Evolutionary conservation across 2,329 filamentous ascomycete genomes (phyloP).

Genomic region (Neonectria magnoliae): DNA sequence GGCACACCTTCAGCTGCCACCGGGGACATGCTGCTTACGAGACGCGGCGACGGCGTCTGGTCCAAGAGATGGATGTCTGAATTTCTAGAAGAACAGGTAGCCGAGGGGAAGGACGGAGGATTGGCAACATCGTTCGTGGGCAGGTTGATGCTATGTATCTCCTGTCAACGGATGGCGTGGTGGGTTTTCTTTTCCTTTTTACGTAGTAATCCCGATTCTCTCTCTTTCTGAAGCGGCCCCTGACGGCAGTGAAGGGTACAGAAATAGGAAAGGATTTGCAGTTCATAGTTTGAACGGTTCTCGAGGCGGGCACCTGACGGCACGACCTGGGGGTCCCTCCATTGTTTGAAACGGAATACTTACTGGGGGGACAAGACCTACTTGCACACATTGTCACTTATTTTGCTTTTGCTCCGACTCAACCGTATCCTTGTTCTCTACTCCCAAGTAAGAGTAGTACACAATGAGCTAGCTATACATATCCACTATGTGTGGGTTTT

Average conservation of each 20-base stretch:
- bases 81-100: background rate
- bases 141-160: background rate
- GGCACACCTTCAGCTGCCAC: constrained; percentile 30
- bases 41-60: background rate
- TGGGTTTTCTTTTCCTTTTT: background rate
- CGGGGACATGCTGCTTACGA: constrained; percentile 16
- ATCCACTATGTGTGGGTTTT: background rate
- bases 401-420: background rate
- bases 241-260: background rate
- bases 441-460: background rate
- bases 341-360: background rate
- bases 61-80: background rate
- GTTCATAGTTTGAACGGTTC: background rate
- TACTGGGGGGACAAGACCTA: background rate
- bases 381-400: background rate
- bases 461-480: background rate
- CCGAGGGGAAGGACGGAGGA: background rate
- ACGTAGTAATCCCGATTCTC: background rate
- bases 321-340: background rate
- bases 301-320: background rate
- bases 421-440: background rate
- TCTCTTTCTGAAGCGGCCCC: background rate
- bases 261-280: background rate
- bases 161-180: background rate
- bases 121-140: background rate